Conservation (phyloP, 2,329 filamentous ascomycete genomes). For the Lanzia echinophila region DNA sequence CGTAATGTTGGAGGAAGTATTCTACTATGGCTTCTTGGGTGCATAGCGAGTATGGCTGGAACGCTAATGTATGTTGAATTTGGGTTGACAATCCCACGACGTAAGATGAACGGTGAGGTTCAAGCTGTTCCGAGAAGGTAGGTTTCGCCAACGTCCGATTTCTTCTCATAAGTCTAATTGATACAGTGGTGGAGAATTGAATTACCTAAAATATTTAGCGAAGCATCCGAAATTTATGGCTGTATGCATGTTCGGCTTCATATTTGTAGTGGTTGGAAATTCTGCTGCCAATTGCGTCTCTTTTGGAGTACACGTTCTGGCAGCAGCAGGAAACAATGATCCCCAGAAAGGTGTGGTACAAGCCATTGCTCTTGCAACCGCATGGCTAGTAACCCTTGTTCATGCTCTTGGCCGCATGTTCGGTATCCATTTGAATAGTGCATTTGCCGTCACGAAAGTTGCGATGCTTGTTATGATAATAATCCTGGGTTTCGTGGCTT, state of each 20-base stretch:
- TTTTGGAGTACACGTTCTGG: slow-evolving; percentile 41
- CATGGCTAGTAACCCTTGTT: slow-evolving; percentile 40
- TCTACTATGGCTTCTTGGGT: slow-evolving; percentile 47
- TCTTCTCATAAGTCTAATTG: neutral
- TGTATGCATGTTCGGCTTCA: slow-evolving; percentile 36
- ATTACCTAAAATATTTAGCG: slow-evolving; percentile 29
- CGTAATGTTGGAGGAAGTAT: slow-evolving; percentile 48
- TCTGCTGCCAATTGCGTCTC: slow-evolving; percentile 44
- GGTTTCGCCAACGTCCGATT: neutral
- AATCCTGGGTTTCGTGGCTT: slow-evolving; percentile 25
- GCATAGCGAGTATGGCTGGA: slow-evolving; percentile 23
- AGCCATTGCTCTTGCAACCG: slow-evolving; percentile 41
- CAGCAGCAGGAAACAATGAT: slow-evolving; percentile 28
- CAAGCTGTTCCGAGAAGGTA: slow-evolving; percentile 37
- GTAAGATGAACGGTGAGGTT: slow-evolving; percentile 34
- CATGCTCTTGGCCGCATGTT: slow-evolving; percentile 42
- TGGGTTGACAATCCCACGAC: slow-evolving; percentile 41
- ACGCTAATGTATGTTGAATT: slow-evolving; percentile 37
- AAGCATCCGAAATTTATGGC: neutral
- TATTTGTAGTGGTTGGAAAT: slow-evolving; percentile 38
- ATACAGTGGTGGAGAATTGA: slow-evolving; percentile 38
- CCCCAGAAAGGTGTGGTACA: slow-evolving; percentile 34
- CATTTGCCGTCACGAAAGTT: slow-evolving; percentile 44
- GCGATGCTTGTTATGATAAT: slow-evolving; percentile 42
- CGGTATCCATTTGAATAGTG: slow-evolving; percentile 45